Base-by-base conservation (phyloP, 2,329 filamentous ascomycete species). In the Cercospora zeae-maydis region DNA sequence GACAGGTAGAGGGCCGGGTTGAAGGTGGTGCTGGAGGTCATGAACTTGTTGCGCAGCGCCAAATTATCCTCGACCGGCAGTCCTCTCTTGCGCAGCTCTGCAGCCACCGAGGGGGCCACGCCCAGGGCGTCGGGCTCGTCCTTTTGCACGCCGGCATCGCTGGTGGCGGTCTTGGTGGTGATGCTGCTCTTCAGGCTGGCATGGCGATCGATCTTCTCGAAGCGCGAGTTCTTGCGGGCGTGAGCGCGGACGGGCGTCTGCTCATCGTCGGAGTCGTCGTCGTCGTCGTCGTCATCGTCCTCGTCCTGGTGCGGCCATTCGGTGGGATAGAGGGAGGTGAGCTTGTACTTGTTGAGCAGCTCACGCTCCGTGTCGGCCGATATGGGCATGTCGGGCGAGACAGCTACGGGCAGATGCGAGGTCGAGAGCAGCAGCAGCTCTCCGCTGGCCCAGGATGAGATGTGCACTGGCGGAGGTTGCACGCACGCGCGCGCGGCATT, bases 21-120 rank as follows among this genome's bases (percentile, higher is more conserved):
- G 79, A 99, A 99, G 56, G 91, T 93, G 11, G 93, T 98, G 14
- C 93, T 98, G 10, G 93, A 97, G 21, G 99, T 85, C 61, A 99
- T 85, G 77, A 98, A 99, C 67, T 92, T 91, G 74, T 96, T 97
- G 62, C 90, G 89, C 90, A 74, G 54, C 49, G 63, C 68, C 14
- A 74, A 63, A 73, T 98, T 92, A 70, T 97, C 92, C 73, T 97
- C 91, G 13, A 97, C 83, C 0, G 89, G 87, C 45, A 97, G 76
- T 1, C 92, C 92, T 66, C 89, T 81, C 67, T 88, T 84, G 73
- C 89, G 88, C 71, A 99, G 78, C 37, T 91, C 86, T 70, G 88
- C 84, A 58, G 97, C 87, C 7, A 99, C 93, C 73, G 92, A 97
- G 61, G 93, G 89, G 1, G 89, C 88, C 58, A 87, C 87, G n/a